Conservation (phyloP, 371 early-diverging fungal genomes). For the Mortierella sp. region DNA sequence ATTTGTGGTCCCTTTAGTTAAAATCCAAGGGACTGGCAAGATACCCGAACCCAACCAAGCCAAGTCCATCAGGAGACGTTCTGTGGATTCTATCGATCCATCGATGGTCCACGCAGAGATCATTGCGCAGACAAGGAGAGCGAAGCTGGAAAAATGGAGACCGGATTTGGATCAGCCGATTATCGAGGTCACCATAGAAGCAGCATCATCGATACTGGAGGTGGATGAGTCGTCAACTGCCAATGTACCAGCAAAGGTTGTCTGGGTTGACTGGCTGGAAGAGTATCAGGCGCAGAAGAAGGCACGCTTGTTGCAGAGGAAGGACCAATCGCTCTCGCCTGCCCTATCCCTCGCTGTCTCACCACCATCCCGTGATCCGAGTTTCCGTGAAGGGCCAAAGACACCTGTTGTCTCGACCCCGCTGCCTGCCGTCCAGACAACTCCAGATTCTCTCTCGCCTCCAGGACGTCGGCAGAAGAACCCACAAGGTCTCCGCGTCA, state of each 20-base stretch:
- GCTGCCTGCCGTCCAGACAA: constrained; percentile 14
- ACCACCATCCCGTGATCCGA: constrained; percentile 33
- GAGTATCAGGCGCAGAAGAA: constrained; percentile 60
- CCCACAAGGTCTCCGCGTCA: constrained; percentile 36
- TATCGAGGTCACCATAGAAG: constrained; percentile 7
- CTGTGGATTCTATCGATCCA: constrained; percentile 57
- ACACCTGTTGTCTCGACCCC: constrained; percentile 3
- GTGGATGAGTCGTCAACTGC: background rate
- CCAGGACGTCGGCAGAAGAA: constrained; percentile 30
- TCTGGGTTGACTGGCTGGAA: constrained; percentile 68
- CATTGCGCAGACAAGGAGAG: constrained; percentile 53
- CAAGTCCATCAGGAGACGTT: constrained; percentile 52
- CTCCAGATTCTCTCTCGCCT: constrained; percentile 29
- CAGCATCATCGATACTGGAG: background rate
- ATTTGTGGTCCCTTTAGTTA: constrained; percentile 20
- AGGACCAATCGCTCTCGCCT: constrained; percentile 46
- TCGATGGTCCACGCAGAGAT: constrained; percentile 58
- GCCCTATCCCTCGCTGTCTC: constrained; percentile 38
- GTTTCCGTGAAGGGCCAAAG: constrained; percentile 5
- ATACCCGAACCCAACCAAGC: constrained; percentile 47
- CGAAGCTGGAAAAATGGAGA: constrained; percentile 56
- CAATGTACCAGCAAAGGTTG: constrained; percentile 35
- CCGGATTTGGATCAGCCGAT: constrained; percentile 37
- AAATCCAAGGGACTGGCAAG: constrained; percentile 47
- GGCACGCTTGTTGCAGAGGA: constrained; percentile 25